phyloP scores from a whole-genome alignment of 23 red algal species.

The Chondrus crispus region DNA sequence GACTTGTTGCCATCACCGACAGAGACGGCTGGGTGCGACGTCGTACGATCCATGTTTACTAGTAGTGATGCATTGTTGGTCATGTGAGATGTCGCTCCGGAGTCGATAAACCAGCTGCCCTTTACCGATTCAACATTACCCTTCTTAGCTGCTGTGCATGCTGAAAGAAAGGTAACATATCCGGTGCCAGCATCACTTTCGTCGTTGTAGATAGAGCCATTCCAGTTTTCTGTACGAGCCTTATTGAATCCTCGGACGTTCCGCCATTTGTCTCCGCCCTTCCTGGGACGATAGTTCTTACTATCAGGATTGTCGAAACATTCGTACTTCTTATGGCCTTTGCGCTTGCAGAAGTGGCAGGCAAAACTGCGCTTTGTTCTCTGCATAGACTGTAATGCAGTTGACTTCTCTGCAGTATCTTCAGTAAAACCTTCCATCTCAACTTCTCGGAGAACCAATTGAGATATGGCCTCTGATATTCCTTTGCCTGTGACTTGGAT shows the following conservation, averaged over 20 bases:
- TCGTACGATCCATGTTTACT: neutral
- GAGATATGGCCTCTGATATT: neutral
- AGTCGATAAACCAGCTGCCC: conserved; percentile 17
- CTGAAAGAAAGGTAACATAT: neutral
- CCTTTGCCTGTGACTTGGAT: neutral
- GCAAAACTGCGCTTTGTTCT: neutral
- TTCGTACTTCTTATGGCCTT: conserved; percentile 1
- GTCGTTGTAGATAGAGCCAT: neutral
- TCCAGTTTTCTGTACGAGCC: neutral
- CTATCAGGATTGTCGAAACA: conserved; percentile 41
- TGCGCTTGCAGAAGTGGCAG: neutral
- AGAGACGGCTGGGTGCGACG: neutral
- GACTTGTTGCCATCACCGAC: conserved; percentile 24
- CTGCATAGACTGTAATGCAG: no score
- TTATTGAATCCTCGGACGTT: no score
- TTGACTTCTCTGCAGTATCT: neutral
- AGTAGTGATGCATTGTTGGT: neutral
- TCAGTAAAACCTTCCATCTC: neutral
- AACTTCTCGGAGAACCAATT: neutral
- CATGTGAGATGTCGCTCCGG: conserved; percentile 33
- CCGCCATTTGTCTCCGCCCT: neutral
- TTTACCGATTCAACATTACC: neutral
- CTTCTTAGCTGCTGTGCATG: neutral
- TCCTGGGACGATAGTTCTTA: neutral
- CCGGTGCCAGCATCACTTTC: neutral